Evolutionary conservation across 129 eudicot species (phyloP).

Genomic region (Gnaphalium uliginosum): DNA sequence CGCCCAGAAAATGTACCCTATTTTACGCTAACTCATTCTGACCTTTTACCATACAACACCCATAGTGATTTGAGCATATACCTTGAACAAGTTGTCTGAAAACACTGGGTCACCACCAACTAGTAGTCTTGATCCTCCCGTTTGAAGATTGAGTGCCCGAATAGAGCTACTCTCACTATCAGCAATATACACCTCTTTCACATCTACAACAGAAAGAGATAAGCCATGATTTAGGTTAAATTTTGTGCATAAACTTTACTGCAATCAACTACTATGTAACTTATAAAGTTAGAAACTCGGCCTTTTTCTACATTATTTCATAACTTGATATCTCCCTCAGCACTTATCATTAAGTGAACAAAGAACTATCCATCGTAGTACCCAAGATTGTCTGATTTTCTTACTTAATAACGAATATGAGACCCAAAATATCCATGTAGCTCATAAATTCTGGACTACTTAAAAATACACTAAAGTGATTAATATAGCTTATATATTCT

Average conservation of each 20-base stretch:
- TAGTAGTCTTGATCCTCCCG: conserved; percentile 87
- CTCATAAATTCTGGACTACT: conserved; percentile 11
- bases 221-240: conserved; percentile 7
- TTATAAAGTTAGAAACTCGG: conserved; percentile 1
- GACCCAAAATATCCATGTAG: neutral
- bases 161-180: conserved; percentile 99
- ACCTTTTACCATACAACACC: conserved; percentile 3
- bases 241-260: conserved; percentile 3
- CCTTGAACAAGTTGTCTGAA: conserved; percentile 93
- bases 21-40: neutral
- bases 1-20: conserved; percentile 8
- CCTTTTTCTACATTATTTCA: conserved; percentile 1
- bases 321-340: neutral
- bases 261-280: conserved; percentile 8
- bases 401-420: no score
- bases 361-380: neutral
- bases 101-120: conserved; percentile 92
- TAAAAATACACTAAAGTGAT: conserved; percentile 1
- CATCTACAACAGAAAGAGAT: conserved; percentile 45
- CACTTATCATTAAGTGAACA: neutral
- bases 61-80: conserved; percentile 29
- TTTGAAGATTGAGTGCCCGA: conserved; percentile 79
- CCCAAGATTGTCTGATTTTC: no score
- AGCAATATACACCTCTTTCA: conserved; percentile 84
- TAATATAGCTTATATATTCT: neutral